Evolutionary conservation across 2,329 filamentous ascomycete species (phyloP), one percentile per base, ranked within the genome.

Genomic region (Paraphoma sp.): DNA sequence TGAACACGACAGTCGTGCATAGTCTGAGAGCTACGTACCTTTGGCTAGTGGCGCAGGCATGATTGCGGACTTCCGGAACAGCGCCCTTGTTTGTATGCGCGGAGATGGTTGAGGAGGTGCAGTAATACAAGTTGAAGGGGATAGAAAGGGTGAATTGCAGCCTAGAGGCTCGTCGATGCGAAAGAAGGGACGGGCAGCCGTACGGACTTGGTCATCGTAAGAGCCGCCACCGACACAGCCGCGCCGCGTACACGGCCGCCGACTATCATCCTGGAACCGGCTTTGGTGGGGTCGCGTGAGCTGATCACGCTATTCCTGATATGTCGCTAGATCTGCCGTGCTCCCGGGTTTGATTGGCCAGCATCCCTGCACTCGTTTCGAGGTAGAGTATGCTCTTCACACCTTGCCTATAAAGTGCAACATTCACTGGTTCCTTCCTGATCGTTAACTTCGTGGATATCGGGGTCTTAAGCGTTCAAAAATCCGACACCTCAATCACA

Each of bases 31-130:
- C 53, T 65, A 64, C 63, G 65, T 59, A 76, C 75, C 75, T 76
- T 76, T 77, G 55, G 74, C 74, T 63, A 77, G 71, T 71, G 75
- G 75, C 69, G 75, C 75, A 67, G 74, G 73, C 75, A 77, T 77
- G 51, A 36, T 58, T 58, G 57, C 50, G 45, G 51, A 44, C 45
- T 49, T 50, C 50, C 48, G 49, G 53, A 46, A 40, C 30, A 50
- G 36, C n/a, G 14, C n/a, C 28, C 29, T 5, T n/a, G 18, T 14
- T 5, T n/a, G 18, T 14, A 29, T n/a, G 16, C 8, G 6, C 10
- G 23, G 10, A 8, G 11, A 47, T 30, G 18, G 29, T 46, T 36
- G 41, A 11, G n/a, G 38, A 29, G 28, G 42, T 23, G 17, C 7
- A 17, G 14, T 16, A 7, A 2, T 11, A 31, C 40, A 18, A 8